Evolutionary conservation across 345 rosid species (phyloP).

Genomic region (Sisymbrium altissimum): DNA sequence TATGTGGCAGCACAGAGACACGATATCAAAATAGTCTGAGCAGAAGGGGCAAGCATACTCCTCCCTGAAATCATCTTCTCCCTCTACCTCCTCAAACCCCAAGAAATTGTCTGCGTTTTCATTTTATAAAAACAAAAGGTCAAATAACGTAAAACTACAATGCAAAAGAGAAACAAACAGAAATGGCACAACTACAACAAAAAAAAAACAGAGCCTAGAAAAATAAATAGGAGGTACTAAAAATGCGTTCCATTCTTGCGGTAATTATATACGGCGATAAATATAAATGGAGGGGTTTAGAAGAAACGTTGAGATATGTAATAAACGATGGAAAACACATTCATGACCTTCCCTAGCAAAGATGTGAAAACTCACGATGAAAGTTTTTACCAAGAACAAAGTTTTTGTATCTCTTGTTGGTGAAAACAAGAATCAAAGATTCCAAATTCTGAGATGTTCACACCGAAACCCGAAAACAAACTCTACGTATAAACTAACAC

Average conservation of each 20-base stretch:
- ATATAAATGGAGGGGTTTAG: too few species aligned
- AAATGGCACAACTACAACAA: not conserved
- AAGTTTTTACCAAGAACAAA: not conserved
- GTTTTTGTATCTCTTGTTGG: constrained; percentile 15
- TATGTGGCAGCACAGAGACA: constrained; percentile 89
- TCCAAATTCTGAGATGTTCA: constrained; percentile 9
- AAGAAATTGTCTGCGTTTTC: constrained; percentile 68
- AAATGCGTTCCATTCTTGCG: constrained; percentile 23
- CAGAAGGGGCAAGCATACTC: constrained; percentile 99
- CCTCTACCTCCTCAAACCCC: constrained; percentile 91
- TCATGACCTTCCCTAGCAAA: constrained; percentile 2
- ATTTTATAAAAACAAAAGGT: not conserved
- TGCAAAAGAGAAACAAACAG: not conserved
- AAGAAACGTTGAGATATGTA: constrained; percentile 5
- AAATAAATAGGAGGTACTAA: constrained; percentile 13
- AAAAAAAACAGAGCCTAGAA: constrained; percentile 10
- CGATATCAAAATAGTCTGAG: constrained; percentile 81
- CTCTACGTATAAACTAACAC: not conserved
- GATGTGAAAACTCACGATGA: not conserved
- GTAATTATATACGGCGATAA: not conserved
- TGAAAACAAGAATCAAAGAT: constrained; percentile 26
- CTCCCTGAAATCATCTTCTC: constrained; percentile 88
- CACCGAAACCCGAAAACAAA: not conserved
- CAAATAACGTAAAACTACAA: not conserved
- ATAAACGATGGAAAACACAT: not conserved